Base-by-base conservation (phyloP, 2,329 filamentous ascomycete genomes). In the Tolypocladium tropicale region DNA sequence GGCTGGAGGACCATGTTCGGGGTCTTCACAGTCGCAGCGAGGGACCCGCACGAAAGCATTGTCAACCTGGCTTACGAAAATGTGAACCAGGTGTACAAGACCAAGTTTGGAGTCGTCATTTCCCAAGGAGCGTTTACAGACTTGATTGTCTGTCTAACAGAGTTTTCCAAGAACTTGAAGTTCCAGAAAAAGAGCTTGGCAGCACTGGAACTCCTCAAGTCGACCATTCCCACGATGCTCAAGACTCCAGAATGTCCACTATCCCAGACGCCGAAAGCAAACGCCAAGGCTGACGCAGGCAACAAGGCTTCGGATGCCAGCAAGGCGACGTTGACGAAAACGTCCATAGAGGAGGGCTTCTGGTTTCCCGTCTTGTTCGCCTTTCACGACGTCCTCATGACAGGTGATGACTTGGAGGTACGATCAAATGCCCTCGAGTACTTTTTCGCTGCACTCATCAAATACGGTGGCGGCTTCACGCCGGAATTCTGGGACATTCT, bases 1-100 rank as follows among this genome's bases (percentile, higher is more conserved):
- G 94, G 94, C 6, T 99, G 94, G 94, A 88, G 94, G 68, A 97
- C 95, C 23, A 99, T 99, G 93, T 97, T 99, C 72, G 94, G 93
- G 4, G 93, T 96, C 33, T 99, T 99, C 68, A 96, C 93, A 1
- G 91, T 97, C 39, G 94, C 95, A 32, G 94, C 95, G 21, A 82
- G 88, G 59, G 95, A 97, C 67, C 90, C 89, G 18, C 92, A 96
- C 68, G 94, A 99, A 76, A 87, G 85, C 60, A 96, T 99, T 61
- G 94, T 99, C 59, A 96, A 92, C 66, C 84, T 99, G 65, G 92
- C 95, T 0, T 99, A 95, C 67, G 94, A 99, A 65, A 96, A 96
- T 68, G 93, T 99, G 54, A 90, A 88, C 32, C 90, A 95, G 60
- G 90, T 99, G 23, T 99, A 97, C 77, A 95, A 90, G 70, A 92